phyloP scores from a whole-genome alignment of 306 rosid species.

The Rosa persica region DNA sequence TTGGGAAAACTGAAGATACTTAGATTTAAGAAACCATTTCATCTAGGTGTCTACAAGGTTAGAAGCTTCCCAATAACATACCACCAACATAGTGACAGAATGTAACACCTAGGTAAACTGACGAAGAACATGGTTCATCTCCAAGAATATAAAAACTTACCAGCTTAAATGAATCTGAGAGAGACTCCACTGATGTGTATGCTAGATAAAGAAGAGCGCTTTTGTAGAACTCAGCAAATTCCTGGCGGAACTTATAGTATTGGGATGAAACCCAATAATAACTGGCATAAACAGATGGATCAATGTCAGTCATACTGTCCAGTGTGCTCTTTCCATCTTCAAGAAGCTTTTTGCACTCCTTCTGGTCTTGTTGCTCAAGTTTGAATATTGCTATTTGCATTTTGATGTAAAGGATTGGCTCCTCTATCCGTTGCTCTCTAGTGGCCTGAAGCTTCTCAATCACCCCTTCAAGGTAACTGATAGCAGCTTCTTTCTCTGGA shows the following conservation, averaged over 20 bases:
- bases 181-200: conserved; percentile 92
- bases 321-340: conserved; percentile 94
- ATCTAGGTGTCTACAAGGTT: background rate
- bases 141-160: conserved; percentile 41
- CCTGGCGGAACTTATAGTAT: conserved; percentile 73
- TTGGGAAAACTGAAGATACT: background rate
- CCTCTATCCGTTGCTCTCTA: conserved; percentile 89
- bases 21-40: background rate
- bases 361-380: conserved; percentile 85
- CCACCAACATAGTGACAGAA: background rate
- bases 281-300: conserved; percentile 93
- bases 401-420: conserved; percentile 87
- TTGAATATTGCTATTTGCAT: conserved; percentile 86
- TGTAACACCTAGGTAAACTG: background rate
- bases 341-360: conserved; percentile 84
- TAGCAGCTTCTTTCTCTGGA: conserved; percentile 92
- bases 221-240: conserved; percentile 98
- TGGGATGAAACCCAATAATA: conserved; percentile 98
- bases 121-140: conserved; percentile 10
- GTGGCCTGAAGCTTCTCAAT: conserved; percentile 88
- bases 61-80: background rate
- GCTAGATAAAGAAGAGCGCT: conserved; percentile 98
- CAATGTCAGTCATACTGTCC: conserved; percentile 98
- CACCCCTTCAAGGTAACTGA: conserved; percentile 81
- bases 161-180: conserved; percentile 97